Conservation (phyloP, 768 basidiomycete species). For the Tulasnella sp. region DNA sequence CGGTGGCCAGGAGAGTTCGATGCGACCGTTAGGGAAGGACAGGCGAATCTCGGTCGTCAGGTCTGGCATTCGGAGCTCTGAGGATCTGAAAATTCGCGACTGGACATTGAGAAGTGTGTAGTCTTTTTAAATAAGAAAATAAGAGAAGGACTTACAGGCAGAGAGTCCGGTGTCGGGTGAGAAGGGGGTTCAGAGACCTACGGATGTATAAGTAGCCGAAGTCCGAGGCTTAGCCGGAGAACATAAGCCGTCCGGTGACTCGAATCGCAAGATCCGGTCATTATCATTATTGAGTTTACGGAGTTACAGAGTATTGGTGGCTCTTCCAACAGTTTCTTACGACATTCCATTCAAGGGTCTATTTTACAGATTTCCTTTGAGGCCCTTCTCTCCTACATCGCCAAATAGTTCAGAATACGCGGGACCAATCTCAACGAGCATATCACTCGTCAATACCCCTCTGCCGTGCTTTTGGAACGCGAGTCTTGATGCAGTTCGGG, state of each 20-base stretch:
- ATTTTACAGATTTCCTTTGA: slow-evolving; percentile 11
- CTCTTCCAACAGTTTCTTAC: not conserved
- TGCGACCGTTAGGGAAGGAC: slow-evolving; percentile 8
- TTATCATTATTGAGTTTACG: too few relatives aligned
- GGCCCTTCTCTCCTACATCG: slow-evolving; percentile 21
- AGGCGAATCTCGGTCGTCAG: not conserved
- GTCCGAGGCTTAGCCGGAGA: not conserved
- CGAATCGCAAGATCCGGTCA: not conserved
- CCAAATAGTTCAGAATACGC: slow-evolving; percentile 69
- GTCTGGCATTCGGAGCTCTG: not conserved
- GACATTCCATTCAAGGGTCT: not conserved
- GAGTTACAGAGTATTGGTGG: too few relatives aligned
- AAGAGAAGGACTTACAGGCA: too few relatives aligned
- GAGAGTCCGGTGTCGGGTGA: too few relatives aligned
- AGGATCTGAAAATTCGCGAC: not conserved
- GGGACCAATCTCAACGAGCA: slow-evolving; percentile 42
- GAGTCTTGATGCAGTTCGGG: slow-evolving; percentile 64
- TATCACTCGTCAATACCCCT: slow-evolving; percentile 71
- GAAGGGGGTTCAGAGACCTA: too few relatives aligned
- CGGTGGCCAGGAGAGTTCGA: slow-evolving; percentile 2
- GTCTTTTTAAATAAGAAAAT: too few relatives aligned
- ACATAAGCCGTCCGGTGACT: not conserved
- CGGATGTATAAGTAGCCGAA: not conserved
- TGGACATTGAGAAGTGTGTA: too few relatives aligned
- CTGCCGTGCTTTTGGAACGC: slow-evolving; percentile 71